These are phyloP conservation scores for Eruca vesicaria DNA, from an alignment of 441 rosid genomes.

Conservation along the genomic window DNA sequence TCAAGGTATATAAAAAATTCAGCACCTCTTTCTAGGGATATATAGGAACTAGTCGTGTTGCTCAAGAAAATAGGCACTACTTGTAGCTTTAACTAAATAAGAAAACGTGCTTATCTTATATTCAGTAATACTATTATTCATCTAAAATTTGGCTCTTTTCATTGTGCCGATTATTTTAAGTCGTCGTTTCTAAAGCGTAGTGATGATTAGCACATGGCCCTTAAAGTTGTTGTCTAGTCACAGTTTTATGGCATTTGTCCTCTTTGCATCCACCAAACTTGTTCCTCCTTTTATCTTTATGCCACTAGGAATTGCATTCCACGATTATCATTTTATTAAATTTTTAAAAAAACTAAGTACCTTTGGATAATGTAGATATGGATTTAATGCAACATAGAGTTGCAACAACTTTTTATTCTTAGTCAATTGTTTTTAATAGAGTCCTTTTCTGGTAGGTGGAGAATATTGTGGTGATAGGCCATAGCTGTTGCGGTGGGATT, in stretches of 20 bases:
- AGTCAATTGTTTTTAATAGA: not conserved
- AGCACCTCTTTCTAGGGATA: slow-evolving; percentile 19
- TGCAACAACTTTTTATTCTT: not conserved
- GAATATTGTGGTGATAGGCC: slow-evolving; percentile 85
- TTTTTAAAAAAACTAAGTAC: not conserved
- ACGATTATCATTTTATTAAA: not conserved
- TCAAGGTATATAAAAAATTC: slow-evolving; percentile 49
- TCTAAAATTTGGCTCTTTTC: not conserved
- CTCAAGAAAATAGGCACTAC: too few relatives aligned
- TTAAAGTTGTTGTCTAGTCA: slow-evolving; percentile 30
- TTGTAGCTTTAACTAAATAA: not conserved
- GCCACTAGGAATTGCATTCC: slow-evolving; percentile 21
- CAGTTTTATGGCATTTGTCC: not conserved
- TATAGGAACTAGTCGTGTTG: not conserved
- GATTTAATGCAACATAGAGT: slow-evolving; percentile 6
- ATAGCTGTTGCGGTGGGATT: slow-evolving; percentile 94
- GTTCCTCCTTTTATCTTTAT: not conserved
- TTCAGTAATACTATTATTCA: not conserved
- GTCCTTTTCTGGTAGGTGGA: slow-evolving; percentile 59
- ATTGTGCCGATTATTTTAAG: slow-evolving; percentile 4
- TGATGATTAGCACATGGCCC: slow-evolving; percentile 21
- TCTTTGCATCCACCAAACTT: slow-evolving; percentile 21
- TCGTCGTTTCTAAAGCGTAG: slow-evolving; percentile 7
- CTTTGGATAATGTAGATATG: slow-evolving; percentile 17
- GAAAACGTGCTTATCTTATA: not conserved